A percentile compares a stretch with the other conserved stretches of the same genome.
phyloP scores from a whole-genome alignment of 805 yeast species.

The Starmerella khaoyaiensis region DNA sequence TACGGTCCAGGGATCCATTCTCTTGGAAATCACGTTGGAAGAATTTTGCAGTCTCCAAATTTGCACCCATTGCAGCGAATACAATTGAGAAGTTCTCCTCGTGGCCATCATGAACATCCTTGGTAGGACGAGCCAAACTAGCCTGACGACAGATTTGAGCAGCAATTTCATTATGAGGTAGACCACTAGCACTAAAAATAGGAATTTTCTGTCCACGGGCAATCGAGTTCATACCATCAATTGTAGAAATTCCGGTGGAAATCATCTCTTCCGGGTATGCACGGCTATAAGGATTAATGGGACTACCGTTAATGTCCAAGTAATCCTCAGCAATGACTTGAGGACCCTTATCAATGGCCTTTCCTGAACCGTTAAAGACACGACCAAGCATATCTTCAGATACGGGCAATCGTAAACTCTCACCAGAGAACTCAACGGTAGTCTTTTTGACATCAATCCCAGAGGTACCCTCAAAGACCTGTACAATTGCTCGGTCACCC shows the following conservation, averaged over 20 bases:
- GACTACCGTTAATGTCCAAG: slow-evolving; percentile 96
- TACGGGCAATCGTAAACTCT: slow-evolving; percentile 82
- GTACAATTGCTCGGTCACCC: slow-evolving; percentile 94
- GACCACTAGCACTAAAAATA: slow-evolving; percentile 96
- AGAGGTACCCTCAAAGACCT: slow-evolving; percentile 97
- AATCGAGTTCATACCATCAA: slow-evolving; percentile 98
- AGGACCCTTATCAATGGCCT: slow-evolving; percentile 97
- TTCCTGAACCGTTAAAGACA: slow-evolving; percentile 97
- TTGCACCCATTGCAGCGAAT: slow-evolving; percentile 99
- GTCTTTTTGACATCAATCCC: slow-evolving; percentile 98
- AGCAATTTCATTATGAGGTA: slow-evolving; percentile 98
- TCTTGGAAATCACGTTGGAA: slow-evolving; percentile 99
- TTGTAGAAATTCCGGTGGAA: slow-evolving; percentile 96
- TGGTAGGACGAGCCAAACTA: slow-evolving; percentile 96
- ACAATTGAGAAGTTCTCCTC: slow-evolving; percentile 98
- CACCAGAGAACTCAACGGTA: slow-evolving; percentile 92
- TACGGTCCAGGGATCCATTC: slow-evolving; percentile 96
- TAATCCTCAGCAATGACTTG: slow-evolving; percentile 97
- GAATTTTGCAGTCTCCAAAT: slow-evolving; percentile 94
- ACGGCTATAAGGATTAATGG: slow-evolving; percentile 96
- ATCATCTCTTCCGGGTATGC: slow-evolving; percentile 99
- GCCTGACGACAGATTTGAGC: slow-evolving; percentile 99
- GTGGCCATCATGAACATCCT: slow-evolving; percentile 99
- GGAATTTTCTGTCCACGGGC: slow-evolving; percentile 99
- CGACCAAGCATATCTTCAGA: slow-evolving; percentile 96